phyloP scores from a whole-genome alignment of 75 land plant genomes.

The Pseudotsuga menziesii region DNA sequence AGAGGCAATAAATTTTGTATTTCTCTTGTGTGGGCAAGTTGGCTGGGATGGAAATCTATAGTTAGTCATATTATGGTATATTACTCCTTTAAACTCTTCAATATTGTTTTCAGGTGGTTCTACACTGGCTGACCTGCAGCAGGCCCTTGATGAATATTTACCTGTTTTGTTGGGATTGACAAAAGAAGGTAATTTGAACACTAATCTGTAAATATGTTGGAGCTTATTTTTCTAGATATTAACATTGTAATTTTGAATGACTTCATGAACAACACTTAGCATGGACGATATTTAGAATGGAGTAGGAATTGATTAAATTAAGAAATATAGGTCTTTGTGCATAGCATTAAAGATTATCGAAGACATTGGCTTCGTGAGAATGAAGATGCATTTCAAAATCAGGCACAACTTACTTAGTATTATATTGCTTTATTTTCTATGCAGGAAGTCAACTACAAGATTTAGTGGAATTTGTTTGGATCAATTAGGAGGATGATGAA shows the following conservation, averaged over 20 bases:
- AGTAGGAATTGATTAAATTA: background rate
- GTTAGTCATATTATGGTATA: background rate
- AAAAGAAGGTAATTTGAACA: constrained; percentile 56
- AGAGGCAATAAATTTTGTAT: background rate
- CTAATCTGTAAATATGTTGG: background rate
- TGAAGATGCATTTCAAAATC: background rate
- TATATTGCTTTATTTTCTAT: background rate
- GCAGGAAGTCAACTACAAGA: constrained; percentile 43
- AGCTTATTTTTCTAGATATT: background rate
- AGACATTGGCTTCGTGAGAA: background rate
- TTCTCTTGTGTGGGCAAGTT: background rate
- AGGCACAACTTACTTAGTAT: background rate
- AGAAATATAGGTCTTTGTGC: background rate
- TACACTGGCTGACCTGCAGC: constrained; percentile 32
- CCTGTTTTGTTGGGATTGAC: constrained; percentile 56
- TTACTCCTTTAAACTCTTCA: background rate
- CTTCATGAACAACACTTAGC: background rate
- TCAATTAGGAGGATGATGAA: constrained; percentile 36
- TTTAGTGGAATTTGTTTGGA: constrained; percentile 72
- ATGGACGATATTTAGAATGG: background rate
- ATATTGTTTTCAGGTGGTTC: constrained; percentile 47
- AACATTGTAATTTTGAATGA: background rate
- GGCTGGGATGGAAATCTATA: background rate
- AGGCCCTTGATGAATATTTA: constrained; percentile 61
- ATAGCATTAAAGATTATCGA: background rate